phyloP scores from a whole-genome alignment of 1,284 basidiomycete species.

The Pascua sp. region DNA sequence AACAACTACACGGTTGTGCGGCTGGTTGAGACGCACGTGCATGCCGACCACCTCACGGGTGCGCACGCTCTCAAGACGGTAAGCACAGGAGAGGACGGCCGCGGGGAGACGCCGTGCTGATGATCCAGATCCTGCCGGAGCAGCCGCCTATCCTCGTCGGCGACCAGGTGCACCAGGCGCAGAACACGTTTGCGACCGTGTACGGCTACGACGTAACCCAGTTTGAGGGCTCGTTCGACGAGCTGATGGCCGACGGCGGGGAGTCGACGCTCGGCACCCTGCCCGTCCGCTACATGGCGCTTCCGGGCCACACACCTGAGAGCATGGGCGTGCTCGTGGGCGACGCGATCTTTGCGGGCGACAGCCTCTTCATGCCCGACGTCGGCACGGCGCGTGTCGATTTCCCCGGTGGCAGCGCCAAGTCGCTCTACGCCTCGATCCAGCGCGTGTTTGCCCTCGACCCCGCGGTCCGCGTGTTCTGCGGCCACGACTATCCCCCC shows the following conservation, averaged over 20 bases:
- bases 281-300: conserved; percentile 18
- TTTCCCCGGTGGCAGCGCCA: conserved; percentile 33
- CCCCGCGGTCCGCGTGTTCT: too few relatives aligned
- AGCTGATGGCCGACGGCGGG: conserved; percentile 27
- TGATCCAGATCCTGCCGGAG: conserved; percentile 7
- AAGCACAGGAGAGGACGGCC: background rate
- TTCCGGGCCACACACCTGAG: conserved; percentile 31
- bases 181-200: conserved; percentile 3
- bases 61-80: conserved; percentile 17
- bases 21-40: conserved; percentile 32
- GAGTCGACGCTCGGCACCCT: conserved; percentile 21
- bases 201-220: conserved; percentile 22
- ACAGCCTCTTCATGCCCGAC: conserved; percentile 36
- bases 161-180: conserved; percentile 19
- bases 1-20: conserved; percentile 14
- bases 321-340: conserved; percentile 17
- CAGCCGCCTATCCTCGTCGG: conserved; percentile 22
- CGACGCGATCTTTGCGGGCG: conserved; percentile 31
- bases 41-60: conserved; percentile 30
- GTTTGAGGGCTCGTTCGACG: conserved; percentile 27
- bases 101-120: too few relatives aligned
- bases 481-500: too few relatives aligned
- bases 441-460: too few relatives aligned
- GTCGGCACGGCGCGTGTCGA: conserved; percentile 37
- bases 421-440: background rate